Evolutionary conservation across 768 basidiomycete genomes (phyloP).

Genomic region (Fistulinella prunicolor): DNA sequence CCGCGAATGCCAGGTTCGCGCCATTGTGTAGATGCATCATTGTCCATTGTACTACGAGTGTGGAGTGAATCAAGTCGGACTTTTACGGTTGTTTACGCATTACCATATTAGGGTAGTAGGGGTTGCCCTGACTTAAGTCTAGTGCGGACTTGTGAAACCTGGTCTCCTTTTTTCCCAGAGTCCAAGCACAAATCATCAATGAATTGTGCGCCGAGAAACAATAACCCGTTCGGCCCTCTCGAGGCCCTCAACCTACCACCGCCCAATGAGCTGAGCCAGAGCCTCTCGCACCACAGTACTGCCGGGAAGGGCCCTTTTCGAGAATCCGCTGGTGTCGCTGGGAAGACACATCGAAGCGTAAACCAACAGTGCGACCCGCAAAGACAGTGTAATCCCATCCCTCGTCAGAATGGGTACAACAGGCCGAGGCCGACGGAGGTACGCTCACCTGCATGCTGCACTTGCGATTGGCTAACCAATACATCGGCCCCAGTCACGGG

Average conservation of each 20-base stretch:
- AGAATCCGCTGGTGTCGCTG: neutral
- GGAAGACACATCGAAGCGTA: neutral
- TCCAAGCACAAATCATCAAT: too few species aligned
- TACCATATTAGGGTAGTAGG: too few species aligned
- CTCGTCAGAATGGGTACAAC: neutral
- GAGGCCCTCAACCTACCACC: neutral
- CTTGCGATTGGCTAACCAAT: neutral
- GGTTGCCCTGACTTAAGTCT: too few species aligned
- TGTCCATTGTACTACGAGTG: too few species aligned
- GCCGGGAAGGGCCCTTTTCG: neutral
- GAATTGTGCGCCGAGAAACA: too few species aligned
- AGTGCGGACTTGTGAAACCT: too few species aligned
- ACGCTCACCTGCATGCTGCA: neutral
- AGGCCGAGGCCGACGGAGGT: slow-evolving; percentile 5
- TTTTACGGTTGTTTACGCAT: too few species aligned
- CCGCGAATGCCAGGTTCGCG: neutral
- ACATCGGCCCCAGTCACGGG: neutral
- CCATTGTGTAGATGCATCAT: neutral
- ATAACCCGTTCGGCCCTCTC: slow-evolving; percentile 9
- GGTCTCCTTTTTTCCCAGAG: neutral
- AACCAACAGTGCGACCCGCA: neutral
- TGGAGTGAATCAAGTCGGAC: too few species aligned
- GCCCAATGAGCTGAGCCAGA: neutral
- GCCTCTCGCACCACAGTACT: neutral
- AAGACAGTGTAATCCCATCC: neutral